A percentile compares a stretch with the other conserved stretches of the same genome.
Conservation (phyloP, 768 basidiomycete genomes). For the Gloeopeniophorella convolvens region DNA sequence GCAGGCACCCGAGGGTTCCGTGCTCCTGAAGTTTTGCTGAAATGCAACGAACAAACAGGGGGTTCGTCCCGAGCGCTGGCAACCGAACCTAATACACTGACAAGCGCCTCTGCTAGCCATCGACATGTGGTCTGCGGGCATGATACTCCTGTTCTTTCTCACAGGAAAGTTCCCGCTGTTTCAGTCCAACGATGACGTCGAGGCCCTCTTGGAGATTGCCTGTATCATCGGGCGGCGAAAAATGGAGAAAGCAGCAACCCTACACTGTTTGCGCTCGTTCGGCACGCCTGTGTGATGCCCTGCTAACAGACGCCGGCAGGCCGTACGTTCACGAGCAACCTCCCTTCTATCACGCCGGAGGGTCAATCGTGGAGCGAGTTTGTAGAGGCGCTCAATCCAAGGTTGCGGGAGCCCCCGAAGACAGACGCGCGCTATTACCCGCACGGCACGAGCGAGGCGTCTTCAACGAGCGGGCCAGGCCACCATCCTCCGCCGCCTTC, state of each 20-base stretch:
- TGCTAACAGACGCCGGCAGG: conserved; percentile 39
- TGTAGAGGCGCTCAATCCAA: conserved; percentile 73
- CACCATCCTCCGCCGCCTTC: conserved; percentile 24
- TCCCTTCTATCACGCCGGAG: conserved; percentile 65
- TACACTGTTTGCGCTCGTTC: conserved; percentile 61
- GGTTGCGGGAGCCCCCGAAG: conserved; percentile 45
- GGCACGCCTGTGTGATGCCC: background rate
- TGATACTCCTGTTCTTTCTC: conserved; percentile 88
- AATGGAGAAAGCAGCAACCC: conserved; percentile 79
- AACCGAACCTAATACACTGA: conserved; percentile 3
- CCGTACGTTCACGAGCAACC: conserved; percentile 84
- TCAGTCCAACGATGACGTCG: conserved; percentile 88
- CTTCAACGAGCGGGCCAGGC: conserved; percentile 25
- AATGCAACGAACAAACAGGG: conserved; percentile 89
- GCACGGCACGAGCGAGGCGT: conserved; percentile 27
- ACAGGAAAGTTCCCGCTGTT: conserved; percentile 91
- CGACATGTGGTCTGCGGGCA: conserved; percentile 94
- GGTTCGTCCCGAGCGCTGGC: conserved; percentile 46
- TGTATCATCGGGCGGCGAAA: conserved; percentile 73
- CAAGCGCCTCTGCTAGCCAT: conserved; percentile 54
- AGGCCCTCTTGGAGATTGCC: conserved; percentile 94
- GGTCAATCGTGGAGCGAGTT: conserved; percentile 69
- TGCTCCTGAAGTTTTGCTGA: conserved; percentile 92
- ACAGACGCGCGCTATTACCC: conserved; percentile 52
- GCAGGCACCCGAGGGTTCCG: conserved; percentile 97